A percentile compares a stretch with the other conserved stretches of the same genome.
These are phyloP conservation scores for Salvia splendens DNA, from an alignment of 257 asterid species.

Conservation along the genomic window DNA sequence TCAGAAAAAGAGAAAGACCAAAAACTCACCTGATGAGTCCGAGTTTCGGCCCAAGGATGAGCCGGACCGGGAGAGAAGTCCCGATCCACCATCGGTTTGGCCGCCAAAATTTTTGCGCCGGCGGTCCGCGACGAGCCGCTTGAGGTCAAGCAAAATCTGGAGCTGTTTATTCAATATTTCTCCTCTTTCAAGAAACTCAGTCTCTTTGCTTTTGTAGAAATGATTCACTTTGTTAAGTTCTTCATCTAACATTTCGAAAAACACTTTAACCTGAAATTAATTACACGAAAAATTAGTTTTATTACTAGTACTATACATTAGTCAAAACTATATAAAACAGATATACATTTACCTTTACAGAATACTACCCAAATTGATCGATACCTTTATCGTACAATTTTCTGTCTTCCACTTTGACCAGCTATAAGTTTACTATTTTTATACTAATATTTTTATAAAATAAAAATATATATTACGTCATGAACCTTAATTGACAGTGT, in stretches of 20 bases:
- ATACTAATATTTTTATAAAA: too few species aligned
- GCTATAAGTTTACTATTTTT: too few species aligned
- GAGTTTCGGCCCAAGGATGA: slow-evolving; percentile 45
- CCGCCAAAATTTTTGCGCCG: slow-evolving; percentile 42
- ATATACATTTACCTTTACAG: too few species aligned
- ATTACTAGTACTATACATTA: too few species aligned
- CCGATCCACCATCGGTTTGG: slow-evolving; percentile 21
- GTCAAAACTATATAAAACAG: too few species aligned
- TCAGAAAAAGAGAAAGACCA: too few species aligned
- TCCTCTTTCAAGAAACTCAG: slow-evolving; percentile 79
- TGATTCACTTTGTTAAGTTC: slow-evolving; percentile 81
- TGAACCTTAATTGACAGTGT: too few species aligned
- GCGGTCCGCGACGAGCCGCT: slow-evolving; percentile 52
- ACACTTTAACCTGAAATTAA: slow-evolving; percentile 50
- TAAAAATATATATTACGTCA: too few species aligned
- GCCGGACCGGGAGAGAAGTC: slow-evolving; percentile 41
- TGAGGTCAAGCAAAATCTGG: slow-evolving; percentile 64
- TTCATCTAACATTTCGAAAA: slow-evolving; percentile 65
- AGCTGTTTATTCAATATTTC: slow-evolving; percentile 68
- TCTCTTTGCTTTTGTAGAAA: slow-evolving; percentile 65
- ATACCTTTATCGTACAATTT: too few species aligned
- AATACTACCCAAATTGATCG: too few species aligned
- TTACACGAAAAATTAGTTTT: too few species aligned
- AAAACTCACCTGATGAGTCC: slow-evolving; percentile 61
- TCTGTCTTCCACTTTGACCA: too few species aligned